These are phyloP conservation scores for Chlorella ohadii DNA, from an alignment of 139 green algal species.

Conservation along the genomic window DNA sequence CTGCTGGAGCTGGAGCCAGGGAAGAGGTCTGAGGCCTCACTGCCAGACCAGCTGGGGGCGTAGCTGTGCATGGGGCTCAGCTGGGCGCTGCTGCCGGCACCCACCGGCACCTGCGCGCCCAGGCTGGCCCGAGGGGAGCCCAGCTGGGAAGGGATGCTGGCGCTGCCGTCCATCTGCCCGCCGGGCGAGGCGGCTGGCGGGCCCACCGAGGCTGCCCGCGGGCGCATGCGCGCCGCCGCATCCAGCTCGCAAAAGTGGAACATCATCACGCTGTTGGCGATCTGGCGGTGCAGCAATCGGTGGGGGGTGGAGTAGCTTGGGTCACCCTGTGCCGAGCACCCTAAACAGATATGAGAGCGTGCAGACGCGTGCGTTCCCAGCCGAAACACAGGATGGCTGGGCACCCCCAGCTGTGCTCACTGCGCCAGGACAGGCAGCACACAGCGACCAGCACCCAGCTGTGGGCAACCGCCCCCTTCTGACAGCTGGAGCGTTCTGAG, in stretches of 20 bases:
- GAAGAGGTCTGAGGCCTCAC: constrained; percentile 17
- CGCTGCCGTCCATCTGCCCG: background rate
- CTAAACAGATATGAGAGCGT: too few relatives aligned
- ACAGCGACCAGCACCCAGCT: too few relatives aligned
- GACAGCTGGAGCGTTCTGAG: too few relatives aligned
- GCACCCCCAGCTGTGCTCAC: too few relatives aligned
- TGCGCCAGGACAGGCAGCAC: too few relatives aligned
- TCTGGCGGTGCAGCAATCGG: background rate
- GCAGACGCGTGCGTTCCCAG: too few relatives aligned
- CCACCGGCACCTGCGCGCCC: background rate
- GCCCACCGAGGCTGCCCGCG: background rate
- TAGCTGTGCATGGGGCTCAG: constrained; percentile 31
- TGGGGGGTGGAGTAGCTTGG: background rate
- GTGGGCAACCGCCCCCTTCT: too few relatives aligned
- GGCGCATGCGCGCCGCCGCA: constrained; percentile 50
- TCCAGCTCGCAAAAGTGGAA: constrained; percentile 79
- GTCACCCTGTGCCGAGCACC: too few relatives aligned
- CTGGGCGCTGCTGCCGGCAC: background rate
- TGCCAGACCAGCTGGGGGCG: constrained; percentile 28
- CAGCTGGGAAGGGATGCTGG: background rate
- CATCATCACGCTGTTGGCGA: constrained; percentile 61
- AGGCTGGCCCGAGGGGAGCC: constrained; percentile 1
- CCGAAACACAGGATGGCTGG: too few relatives aligned
- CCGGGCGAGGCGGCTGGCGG: background rate
- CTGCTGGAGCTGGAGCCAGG: constrained; percentile 6